Conservation (phyloP, 208 protist species). For the Leishmania tarentolae region DNA sequence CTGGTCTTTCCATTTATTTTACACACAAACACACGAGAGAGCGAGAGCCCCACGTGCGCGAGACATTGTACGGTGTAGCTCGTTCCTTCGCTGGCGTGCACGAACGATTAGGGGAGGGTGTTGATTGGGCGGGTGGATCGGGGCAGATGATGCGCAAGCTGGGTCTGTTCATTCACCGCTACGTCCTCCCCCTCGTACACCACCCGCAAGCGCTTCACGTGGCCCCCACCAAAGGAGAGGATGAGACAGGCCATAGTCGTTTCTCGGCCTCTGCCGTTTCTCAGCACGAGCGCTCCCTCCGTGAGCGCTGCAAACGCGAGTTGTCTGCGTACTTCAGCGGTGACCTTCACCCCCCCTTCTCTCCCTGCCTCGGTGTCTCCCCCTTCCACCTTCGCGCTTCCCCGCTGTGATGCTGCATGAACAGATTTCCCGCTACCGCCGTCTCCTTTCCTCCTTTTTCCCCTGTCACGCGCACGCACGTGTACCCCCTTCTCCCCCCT, state of each 20-base stretch:
- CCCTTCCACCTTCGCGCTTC: neutral
- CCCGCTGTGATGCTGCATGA: neutral
- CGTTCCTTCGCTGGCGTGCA: neutral
- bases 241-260: neutral
- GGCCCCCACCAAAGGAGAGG: neutral
- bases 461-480: neutral
- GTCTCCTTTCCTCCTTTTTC: neutral
- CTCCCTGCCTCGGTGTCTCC: neutral
- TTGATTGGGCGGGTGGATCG: neutral
- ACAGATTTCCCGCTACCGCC: neutral
- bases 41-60: neutral
- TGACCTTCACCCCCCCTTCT: neutral
- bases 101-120: neutral
- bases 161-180: neutral
- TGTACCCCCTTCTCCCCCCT: neutral
- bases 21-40: neutral
- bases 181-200: neutral
- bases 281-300: neutral
- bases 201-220: neutral
- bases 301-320: neutral
- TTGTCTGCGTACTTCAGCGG: neutral
- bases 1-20: neutral
- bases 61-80: too few relatives aligned
- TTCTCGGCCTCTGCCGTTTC: neutral
- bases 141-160: neutral